These are phyloP conservation scores for Rossbeevera mucosa DNA, from an alignment of 768 basidiomycete species.

Conservation along the genomic window DNA sequence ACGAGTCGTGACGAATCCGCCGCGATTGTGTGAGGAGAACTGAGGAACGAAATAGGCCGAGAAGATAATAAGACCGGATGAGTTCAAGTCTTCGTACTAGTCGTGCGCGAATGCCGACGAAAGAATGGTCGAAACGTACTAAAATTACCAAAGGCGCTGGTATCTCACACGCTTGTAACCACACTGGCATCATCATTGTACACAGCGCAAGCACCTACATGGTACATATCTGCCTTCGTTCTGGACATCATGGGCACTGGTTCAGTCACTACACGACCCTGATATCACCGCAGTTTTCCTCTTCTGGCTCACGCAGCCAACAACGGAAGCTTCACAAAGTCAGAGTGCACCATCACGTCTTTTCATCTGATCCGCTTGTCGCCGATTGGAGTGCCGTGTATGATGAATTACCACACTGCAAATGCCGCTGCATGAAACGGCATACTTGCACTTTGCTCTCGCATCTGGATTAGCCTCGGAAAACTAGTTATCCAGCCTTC, in stretches of 20 bases:
- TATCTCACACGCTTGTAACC: not conserved
- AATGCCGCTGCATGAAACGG: not conserved
- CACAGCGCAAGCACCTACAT: no score
- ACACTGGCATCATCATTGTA: not conserved
- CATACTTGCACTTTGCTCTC: not conserved
- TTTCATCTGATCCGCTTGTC: conserved; percentile 17
- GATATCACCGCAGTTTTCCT: no score
- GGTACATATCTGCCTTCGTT: no score
- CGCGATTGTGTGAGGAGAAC: conserved; percentile 1
- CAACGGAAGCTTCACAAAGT: not conserved
- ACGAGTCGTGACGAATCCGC: not conserved
- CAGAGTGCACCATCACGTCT: conserved; percentile 5
- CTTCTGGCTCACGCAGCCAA: not conserved
- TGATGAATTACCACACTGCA: conserved; percentile 5
- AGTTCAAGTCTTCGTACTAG: not conserved
- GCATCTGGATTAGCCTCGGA: not conserved
- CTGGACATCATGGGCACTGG: no score
- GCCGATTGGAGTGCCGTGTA: conserved; percentile 3
- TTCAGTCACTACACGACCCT: not conserved
- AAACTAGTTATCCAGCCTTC: not conserved
- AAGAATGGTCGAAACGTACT: conserved; percentile 8
- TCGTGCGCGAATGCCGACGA: conserved; percentile 3
- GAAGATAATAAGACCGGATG: not conserved
- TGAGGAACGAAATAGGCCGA: conserved; percentile 5
- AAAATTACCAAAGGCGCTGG: not conserved